Percentiles rank a stretch among this genome's conserved stretches.
phyloP scores from a whole-genome alignment of 2,329 filamentous ascomycete genomes.

The Aspergillus ochraceoroseus region DNA sequence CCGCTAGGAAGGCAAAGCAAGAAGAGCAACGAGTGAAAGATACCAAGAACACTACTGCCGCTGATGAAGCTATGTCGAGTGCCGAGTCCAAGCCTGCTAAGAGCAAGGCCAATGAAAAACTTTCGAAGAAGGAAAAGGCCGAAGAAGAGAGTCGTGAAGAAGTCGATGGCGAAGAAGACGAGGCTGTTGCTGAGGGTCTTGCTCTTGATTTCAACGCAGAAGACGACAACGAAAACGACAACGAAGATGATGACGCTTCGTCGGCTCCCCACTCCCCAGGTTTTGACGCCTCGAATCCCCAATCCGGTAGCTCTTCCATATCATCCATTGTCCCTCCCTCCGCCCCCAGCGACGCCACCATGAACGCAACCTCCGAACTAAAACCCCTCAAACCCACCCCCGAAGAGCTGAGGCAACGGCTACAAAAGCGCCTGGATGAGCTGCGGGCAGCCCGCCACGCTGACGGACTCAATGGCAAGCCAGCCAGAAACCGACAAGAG shows the following conservation, averaged over 20 bases:
- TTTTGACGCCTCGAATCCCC: slow-evolving; percentile 50
- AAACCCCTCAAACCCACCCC: slow-evolving; percentile 66
- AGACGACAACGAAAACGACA: no score
- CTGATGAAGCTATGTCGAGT: slow-evolving; percentile 22
- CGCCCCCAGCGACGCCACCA: slow-evolving; percentile 26
- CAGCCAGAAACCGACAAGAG: slow-evolving; percentile 81
- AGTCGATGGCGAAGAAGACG: slow-evolving; percentile 33
- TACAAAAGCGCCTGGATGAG: slow-evolving; percentile 77
- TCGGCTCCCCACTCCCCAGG: slow-evolving; percentile 54
- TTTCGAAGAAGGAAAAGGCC: no score
- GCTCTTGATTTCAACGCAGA: slow-evolving; percentile 44
- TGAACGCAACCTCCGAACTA: slow-evolving; percentile 37
- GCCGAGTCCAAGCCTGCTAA: slow-evolving; percentile 20
- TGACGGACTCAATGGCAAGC: slow-evolving; percentile 73
- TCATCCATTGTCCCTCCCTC: slow-evolving; percentile 57
- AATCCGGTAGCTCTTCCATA: slow-evolving; percentile 59
- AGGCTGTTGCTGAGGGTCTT: slow-evolving; percentile 48
- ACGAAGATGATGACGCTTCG: slow-evolving; percentile 37
- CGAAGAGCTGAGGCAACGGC: slow-evolving; percentile 68
- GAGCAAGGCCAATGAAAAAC: slow-evolving; percentile 20
- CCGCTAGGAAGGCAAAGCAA: slow-evolving; percentile 34
- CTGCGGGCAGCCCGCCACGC: slow-evolving; percentile 83
- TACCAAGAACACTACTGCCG: slow-evolving; percentile 15
- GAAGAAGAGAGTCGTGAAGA: slow-evolving; percentile 26
- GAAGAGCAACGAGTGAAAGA: slow-evolving; percentile 31